Evolutionary conservation across 2,329 filamentous ascomycete species (phyloP), one percentile per base, ranked within the genome.

Genomic region (Seiridium cupressi): DNA sequence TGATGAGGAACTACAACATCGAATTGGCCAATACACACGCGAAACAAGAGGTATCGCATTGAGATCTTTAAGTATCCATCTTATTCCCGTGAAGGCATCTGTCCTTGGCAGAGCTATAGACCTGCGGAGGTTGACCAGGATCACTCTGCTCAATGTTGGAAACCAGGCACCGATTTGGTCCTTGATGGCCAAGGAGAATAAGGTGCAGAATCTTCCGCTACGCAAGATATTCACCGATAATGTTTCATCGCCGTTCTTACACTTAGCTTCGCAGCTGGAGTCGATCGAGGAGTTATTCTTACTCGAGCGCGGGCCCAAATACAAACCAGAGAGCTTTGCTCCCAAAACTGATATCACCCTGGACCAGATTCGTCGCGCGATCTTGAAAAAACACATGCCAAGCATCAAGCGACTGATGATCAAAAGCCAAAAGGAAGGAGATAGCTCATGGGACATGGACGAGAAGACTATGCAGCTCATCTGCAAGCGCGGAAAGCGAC

Each of bases 81-180:
- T 87, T 38, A 80, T 90, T 40, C 87, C 87, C 0, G 77, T 87
- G 65, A 86, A 84, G 69, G 77, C 85, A 2, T 83, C 82, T 0
- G 79, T 88, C 0, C 67, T 90, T 7, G 80, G 77, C 18, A 77
- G 79, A 35, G 83, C 84, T 0, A 73, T 89, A 42, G 84, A 89
- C 64, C 66, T 89, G 3, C 76, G 75, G n/a, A 75, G 76, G 3
- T 74, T 90, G n/a, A 81, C 75, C 63, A 79, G 78, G 51, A 74
- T 90, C 18, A 86, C 85, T 1, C 75, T 90, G 32, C 79, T 90
- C 51, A 88, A 87, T 62, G 86, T 89, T 18, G 87, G 87, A 1
- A 76, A 81, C 4, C 87, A 90, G 68, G 77, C 77, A 35, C 75
- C 81, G 0, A 82, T 89, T 62, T 90, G 87, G 87, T 74, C 77